Percentiles rank a stretch among this genome's conserved stretches.
Conservation (phyloP, 495 filamentous ascomycete species). For the Geoglossum glabrum region DNA sequence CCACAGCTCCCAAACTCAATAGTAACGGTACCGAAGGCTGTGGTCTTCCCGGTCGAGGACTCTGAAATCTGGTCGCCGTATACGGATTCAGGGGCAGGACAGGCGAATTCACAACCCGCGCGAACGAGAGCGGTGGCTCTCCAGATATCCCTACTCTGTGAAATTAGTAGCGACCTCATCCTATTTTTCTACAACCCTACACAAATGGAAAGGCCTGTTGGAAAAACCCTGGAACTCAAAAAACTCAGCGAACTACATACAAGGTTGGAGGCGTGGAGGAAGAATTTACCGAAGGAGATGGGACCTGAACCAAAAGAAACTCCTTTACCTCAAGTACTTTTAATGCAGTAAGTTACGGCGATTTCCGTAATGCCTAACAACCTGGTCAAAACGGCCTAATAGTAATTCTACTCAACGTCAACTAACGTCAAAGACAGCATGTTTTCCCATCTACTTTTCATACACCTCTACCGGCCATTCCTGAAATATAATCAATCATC, state of each 20-base stretch:
- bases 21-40: conserved; percentile 68
- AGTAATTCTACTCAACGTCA: too few species aligned
- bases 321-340: conserved; percentile 65
- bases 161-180: conserved; percentile 84
- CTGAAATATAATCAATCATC: conserved; percentile 65
- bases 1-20: conserved; percentile 65
- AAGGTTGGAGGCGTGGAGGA: conserved; percentile 78
- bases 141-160: conserved; percentile 66
- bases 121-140: conserved; percentile 64
- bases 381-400: too few species aligned
- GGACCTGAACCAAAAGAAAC: conserved; percentile 58
- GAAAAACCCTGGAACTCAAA: conserved; percentile 68
- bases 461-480: conserved; percentile 93
- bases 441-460: conserved; percentile 92
- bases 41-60: conserved; percentile 82
- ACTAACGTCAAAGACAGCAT: conserved; percentile 39
- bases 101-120: conserved; percentile 55
- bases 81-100: conserved; percentile 56
- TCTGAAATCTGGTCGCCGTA: conserved; percentile 73
- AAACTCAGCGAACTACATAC: conserved; percentile 82
- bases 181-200: conserved; percentile 77
- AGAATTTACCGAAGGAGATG: conserved; percentile 66
- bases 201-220: conserved; percentile 33
- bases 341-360: conserved; percentile 94
- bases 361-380: too few species aligned